phyloP scores from a whole-genome alignment of 129 eudicot species.

The Centaurea solstitialis region DNA sequence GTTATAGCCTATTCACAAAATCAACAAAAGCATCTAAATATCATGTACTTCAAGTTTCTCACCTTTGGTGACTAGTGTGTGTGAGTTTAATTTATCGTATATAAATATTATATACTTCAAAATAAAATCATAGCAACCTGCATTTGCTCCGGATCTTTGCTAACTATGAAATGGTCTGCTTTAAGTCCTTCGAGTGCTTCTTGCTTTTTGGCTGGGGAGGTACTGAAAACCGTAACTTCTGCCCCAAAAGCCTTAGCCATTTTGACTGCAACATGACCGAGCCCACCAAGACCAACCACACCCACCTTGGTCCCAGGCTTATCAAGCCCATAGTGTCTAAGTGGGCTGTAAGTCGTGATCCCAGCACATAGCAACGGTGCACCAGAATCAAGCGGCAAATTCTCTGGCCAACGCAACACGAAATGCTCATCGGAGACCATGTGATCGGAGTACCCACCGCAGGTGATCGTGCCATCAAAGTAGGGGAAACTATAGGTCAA shows the following conservation, averaged over 20 bases:
- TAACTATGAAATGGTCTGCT: constrained; percentile 37
- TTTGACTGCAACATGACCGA: neutral
- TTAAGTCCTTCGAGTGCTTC: constrained; percentile 42
- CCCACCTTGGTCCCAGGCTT: constrained; percentile 39
- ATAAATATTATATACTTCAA: neutral
- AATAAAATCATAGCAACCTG: constrained; percentile 22
- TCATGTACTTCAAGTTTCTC: no score
- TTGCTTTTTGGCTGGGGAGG: constrained; percentile 33
- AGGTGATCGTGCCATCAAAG: constrained; percentile 30
- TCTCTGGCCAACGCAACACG: constrained; percentile 39
- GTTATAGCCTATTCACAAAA: neutral
- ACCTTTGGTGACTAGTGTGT: neutral
- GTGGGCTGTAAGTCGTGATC: constrained; percentile 42
- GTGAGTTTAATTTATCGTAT: neutral
- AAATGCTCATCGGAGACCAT: constrained; percentile 47
- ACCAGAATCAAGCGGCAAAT: constrained; percentile 30
- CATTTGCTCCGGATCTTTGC: constrained; percentile 34
- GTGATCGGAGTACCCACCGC: constrained; percentile 43
- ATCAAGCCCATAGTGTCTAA: constrained; percentile 38
- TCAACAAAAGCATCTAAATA: neutral
- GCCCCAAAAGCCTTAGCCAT: constrained; percentile 48
- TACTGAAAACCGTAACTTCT: constrained; percentile 49
- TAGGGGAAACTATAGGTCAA: constrained; percentile 17
- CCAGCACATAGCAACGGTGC: constrained; percentile 49
- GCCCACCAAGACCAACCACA: constrained; percentile 31